phyloP scores from a whole-genome alignment of 31 red algal genomes.

The Bonnemaisonia californica region DNA sequence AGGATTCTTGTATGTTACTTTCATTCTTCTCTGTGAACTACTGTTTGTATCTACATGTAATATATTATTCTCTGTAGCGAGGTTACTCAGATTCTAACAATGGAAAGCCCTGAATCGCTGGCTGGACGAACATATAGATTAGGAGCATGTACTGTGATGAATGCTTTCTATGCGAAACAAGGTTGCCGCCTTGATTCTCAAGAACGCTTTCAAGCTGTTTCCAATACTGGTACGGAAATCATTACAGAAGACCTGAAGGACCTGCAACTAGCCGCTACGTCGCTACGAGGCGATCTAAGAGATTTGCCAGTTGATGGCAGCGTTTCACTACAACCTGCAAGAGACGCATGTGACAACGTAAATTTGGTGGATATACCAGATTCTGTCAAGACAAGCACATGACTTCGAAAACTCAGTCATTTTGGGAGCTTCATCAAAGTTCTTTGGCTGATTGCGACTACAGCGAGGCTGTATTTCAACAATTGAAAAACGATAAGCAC shows the following conservation, averaged over 20 bases:
- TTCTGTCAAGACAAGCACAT: not conserved
- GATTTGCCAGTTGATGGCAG: slow-evolving; percentile 30
- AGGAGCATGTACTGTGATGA: slow-evolving; percentile 25
- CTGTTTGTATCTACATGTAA: not conserved
- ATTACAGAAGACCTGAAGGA: slow-evolving; percentile 35
- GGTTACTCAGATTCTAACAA: no score
- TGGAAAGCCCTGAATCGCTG: no score
- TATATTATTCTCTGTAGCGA: no score
- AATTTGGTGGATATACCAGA: slow-evolving; percentile 30
- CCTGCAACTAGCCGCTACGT: not conserved
- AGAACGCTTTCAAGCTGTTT: not conserved
- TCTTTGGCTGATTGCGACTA: no score
- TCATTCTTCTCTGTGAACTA: slow-evolving; percentile 1
- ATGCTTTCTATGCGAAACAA: slow-evolving; percentile 44
- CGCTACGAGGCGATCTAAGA: slow-evolving; percentile 32
- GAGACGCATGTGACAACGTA: slow-evolving; percentile 41
- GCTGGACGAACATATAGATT: slow-evolving; percentile 26
- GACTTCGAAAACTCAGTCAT: no score
- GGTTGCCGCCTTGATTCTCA: slow-evolving; percentile 22
- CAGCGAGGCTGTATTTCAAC: no score
- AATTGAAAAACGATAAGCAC: no score
- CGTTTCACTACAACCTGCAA: slow-evolving; percentile 13
- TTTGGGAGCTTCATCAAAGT: no score
- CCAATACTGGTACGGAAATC: slow-evolving; percentile 59
- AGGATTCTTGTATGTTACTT: slow-evolving; percentile 58